These are phyloP conservation scores for Xylaria grammica DNA, from an alignment of 495 filamentous ascomycete species.

Conservation along the genomic window DNA sequence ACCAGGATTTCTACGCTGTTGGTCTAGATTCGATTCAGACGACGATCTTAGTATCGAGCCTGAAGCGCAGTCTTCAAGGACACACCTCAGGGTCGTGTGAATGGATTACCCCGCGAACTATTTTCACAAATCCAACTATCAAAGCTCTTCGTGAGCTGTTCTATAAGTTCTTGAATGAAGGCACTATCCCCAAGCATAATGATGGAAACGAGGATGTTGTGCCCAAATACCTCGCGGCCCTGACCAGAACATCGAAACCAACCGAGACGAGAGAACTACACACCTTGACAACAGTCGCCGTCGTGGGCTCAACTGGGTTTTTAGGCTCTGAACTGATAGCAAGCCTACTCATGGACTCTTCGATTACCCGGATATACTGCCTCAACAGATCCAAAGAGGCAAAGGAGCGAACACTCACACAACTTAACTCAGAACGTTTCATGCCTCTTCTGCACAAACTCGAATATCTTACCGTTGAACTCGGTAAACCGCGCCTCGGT, in stretches of 20 bases:
- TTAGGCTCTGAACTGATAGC: background rate
- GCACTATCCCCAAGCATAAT: background rate
- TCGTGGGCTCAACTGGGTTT: slow-evolving; percentile 4
- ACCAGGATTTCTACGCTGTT: background rate
- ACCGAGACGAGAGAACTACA: background rate
- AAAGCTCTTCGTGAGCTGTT: background rate
- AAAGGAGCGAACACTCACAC: background rate
- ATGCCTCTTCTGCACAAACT: background rate
- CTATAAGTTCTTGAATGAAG: background rate
- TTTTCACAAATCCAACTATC: background rate
- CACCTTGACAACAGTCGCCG: background rate
- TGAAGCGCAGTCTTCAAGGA: slow-evolving; percentile 20
- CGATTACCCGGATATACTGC: slow-evolving; percentile 5
- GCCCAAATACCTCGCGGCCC: background rate
- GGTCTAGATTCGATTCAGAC: slow-evolving; percentile 1
- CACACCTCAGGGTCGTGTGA: background rate
- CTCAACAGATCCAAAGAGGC: background rate
- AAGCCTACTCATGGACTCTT: background rate
- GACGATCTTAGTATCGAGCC: background rate
- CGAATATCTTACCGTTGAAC: slow-evolving; percentile 27
- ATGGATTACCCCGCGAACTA: background rate
- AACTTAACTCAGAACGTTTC: background rate
- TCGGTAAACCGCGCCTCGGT: slow-evolving; percentile 32
- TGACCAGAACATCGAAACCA: background rate
- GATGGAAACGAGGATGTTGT: background rate